A percentile compares a stretch with the other conserved stretches of the same genome.
phyloP scores from a whole-genome alignment of 257 asterid species.

The Solanum chmielewskii region DNA sequence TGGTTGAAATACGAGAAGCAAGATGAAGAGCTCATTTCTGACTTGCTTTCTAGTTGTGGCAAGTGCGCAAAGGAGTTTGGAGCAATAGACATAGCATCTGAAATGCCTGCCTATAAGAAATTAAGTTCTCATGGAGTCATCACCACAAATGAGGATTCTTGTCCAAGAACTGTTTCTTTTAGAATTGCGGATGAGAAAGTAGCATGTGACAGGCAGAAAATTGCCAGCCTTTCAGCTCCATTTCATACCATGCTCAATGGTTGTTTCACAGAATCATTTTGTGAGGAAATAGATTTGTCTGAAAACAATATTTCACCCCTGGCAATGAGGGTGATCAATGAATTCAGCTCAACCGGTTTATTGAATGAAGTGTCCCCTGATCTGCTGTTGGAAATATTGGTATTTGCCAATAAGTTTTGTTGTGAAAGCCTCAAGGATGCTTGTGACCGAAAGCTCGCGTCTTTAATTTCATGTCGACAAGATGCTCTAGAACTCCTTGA shows the following conservation, averaged over 20 bases:
- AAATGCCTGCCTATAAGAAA: constrained; percentile 29
- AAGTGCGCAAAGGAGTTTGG: constrained; percentile 73
- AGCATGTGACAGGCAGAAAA: constrained; percentile 58
- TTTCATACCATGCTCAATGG: constrained; percentile 93
- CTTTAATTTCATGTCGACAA: constrained; percentile 57
- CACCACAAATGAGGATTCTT: background rate
- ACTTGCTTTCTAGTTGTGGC: constrained; percentile 70
- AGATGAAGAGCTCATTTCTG: constrained; percentile 66
- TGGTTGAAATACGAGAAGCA: constrained; percentile 94
- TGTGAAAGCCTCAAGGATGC: constrained; percentile 86
- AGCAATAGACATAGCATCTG: constrained; percentile 62
- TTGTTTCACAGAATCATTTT: constrained; percentile 63
- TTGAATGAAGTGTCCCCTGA: constrained; percentile 40
- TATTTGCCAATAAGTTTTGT: constrained; percentile 88
- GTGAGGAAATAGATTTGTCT: constrained; percentile 75
- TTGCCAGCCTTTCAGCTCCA: constrained; percentile 79
- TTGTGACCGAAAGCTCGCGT: constrained; percentile 81
- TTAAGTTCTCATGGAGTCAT: constrained; percentile 5
- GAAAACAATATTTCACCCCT: constrained; percentile 64
- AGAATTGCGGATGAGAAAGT: constrained; percentile 63
- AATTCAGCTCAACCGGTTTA: constrained; percentile 48
- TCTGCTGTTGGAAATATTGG: constrained; percentile 77
- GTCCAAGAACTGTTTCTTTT: constrained; percentile 42
- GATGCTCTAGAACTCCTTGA: constrained; percentile 88
- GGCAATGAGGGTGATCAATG: constrained; percentile 55